These are phyloP conservation scores for Termitomyces sp. DNA, from an alignment of 768 basidiomycete species.

Conservation along the genomic window DNA sequence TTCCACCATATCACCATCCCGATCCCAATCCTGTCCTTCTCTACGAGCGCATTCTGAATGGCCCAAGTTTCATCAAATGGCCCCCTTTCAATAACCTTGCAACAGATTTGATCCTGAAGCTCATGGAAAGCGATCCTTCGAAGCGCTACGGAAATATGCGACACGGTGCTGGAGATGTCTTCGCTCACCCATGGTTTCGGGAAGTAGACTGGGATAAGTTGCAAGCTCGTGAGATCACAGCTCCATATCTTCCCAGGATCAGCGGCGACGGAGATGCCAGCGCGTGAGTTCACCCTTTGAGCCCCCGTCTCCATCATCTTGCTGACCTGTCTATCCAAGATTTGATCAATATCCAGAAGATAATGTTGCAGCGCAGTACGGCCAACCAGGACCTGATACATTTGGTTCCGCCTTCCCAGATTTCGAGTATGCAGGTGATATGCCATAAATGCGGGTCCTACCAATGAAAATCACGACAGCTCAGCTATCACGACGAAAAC, in stretches of 20 bases:
- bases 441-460: conserved; percentile 8
- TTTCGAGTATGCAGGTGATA: conserved; percentile 60
- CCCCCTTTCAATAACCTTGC: conserved; percentile 74
- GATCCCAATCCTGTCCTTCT: conserved; percentile 81
- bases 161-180: conserved; percentile 88
- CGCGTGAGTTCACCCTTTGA: conserved; percentile 53
- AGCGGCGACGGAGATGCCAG: conserved; percentile 92
- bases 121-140: conserved; percentile 86
- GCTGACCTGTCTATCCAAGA: conserved; percentile 29
- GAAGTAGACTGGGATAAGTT: conserved; percentile 91
- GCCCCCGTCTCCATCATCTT: conserved; percentile 3
- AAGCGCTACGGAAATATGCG: conserved; percentile 87
- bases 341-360: conserved; percentile 81
- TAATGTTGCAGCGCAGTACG: conserved; percentile 56
- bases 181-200: conserved; percentile 88
- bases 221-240: conserved; percentile 79
- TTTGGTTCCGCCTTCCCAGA: conserved; percentile 71
- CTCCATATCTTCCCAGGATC: conserved; percentile 93
- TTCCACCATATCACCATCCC: conserved; percentile 89
- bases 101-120: conserved; percentile 82
- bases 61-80: conserved; percentile 72
- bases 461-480: not conserved
- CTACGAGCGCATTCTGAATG: conserved; percentile 86
- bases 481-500: not conserved
- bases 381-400: conserved; percentile 48